Conservation (phyloP, 1,139 yeast species). For the Scheffersomyces stambukii region DNA sequence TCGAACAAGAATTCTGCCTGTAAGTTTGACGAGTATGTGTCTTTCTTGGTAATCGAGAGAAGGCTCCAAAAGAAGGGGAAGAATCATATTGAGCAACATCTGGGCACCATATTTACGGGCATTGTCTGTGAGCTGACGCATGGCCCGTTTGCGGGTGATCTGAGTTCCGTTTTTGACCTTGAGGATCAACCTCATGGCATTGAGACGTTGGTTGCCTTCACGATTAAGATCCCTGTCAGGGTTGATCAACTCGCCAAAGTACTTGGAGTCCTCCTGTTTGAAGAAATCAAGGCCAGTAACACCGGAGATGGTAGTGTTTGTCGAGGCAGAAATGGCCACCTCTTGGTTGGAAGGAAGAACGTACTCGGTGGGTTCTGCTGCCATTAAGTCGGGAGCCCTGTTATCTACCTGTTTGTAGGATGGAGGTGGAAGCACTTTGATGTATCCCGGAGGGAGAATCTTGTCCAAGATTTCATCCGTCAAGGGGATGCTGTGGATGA, state of each 20-base stretch:
- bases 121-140: constrained; percentile 63
- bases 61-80: constrained; percentile 74
- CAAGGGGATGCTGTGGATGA: constrained; percentile 42
- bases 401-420: constrained; percentile 35
- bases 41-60: constrained; percentile 78
- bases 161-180: constrained; percentile 78
- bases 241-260: constrained; percentile 61
- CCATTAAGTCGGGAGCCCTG: constrained; percentile 29
- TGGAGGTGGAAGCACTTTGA: constrained; percentile 43
- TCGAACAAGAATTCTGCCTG: constrained; percentile 64
- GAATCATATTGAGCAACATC: constrained; percentile 58
- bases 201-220: constrained; percentile 48
- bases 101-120: constrained; percentile 69
- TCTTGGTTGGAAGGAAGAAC: constrained; percentile 19
- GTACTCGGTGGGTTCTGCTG: constrained; percentile 18
- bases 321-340: constrained; percentile 6
- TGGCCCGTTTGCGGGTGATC: constrained; percentile 60
- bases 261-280: constrained; percentile 67
- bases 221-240: constrained; percentile 49
- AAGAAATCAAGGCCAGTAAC: constrained; percentile 55
- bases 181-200: constrained; percentile 58
- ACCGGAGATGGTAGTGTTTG: constrained; percentile 66
- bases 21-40: constrained; percentile 71
- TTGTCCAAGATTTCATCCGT: constrained; percentile 48
- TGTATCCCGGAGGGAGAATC: constrained; percentile 55